These are phyloP conservation scores for Entomortierella chlamydospora DNA, from an alignment of 192 early-diverging fungal species.

Conservation along the genomic window DNA sequence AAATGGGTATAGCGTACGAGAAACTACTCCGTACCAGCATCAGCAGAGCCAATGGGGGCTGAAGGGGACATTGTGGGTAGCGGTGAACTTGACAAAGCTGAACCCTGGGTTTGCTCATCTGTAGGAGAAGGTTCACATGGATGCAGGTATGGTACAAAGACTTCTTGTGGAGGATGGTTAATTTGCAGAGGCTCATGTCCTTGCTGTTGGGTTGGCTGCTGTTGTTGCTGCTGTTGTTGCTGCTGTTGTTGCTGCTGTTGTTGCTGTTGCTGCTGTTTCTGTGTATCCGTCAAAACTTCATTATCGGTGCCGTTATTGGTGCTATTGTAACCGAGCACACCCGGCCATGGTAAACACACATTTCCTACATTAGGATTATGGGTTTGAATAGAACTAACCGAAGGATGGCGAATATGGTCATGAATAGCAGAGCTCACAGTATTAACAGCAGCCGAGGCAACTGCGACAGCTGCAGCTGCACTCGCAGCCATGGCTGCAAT, in stretches of 20 bases:
- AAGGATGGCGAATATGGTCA: constrained; percentile 31
- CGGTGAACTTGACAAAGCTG: background rate
- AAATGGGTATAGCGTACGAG: too few relatives aligned
- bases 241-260: constrained; percentile 14
- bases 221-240: constrained; percentile 6
- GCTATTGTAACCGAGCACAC: background rate
- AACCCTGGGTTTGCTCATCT: constrained; percentile 4
- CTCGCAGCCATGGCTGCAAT: constrained; percentile 42
- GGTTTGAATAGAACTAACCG: constrained; percentile 16
- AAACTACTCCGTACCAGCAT: background rate
- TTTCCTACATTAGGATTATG: background rate
- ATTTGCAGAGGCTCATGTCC: background rate
- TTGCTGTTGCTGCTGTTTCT: background rate
- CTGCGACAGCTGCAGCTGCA: constrained; percentile 37
- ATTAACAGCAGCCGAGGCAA: constrained; percentile 32
- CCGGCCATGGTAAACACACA: background rate
- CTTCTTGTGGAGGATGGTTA: constrained; percentile 25
- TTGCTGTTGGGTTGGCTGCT: background rate
- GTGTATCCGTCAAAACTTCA: background rate
- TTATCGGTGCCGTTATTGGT: background rate
- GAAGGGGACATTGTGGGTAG: background rate
- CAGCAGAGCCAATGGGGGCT: too few relatives aligned
- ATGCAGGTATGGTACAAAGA: constrained; percentile 41
- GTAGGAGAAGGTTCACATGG: constrained; percentile 45
- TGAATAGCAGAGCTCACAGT: constrained; percentile 40